phyloP scores from a whole-genome alignment of 305 asterid genomes.

The Fraxinus sp. region DNA sequence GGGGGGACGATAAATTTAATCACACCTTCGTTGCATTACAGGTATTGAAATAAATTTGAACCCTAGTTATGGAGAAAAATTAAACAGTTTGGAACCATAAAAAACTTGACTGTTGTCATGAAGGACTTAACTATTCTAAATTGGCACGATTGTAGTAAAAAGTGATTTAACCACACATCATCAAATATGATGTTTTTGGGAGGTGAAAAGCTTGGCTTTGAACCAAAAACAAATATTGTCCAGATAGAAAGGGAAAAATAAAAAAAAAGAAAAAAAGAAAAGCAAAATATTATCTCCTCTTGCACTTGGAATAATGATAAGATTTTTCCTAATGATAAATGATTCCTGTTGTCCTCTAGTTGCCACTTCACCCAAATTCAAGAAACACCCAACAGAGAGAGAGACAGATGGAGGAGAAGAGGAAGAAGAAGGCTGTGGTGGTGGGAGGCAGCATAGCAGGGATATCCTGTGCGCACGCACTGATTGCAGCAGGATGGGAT shows the following conservation, averaged over 20 bases:
- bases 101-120: too few relatives aligned
- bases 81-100: too few relatives aligned
- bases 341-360: not conserved
- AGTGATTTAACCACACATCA: not conserved
- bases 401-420: constrained; percentile 25
- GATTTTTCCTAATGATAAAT: not conserved
- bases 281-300: not conserved
- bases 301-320: not conserved
- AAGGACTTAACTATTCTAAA: too few relatives aligned
- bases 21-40: too few relatives aligned
- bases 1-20: too few relatives aligned
- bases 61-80: too few relatives aligned
- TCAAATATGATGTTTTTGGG: not conserved
- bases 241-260: not conserved
- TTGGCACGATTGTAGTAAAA: not conserved
- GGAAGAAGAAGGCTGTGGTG: constrained; percentile 55
- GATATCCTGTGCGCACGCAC: constrained; percentile 57
- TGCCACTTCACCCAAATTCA: not conserved
- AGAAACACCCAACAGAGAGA: not conserved
- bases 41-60: too few relatives aligned
- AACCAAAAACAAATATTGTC: not conserved
- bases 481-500: constrained; percentile 70
- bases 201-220: not conserved
- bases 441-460: constrained; percentile 88
- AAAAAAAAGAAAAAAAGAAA: too few relatives aligned